Evolutionary conservation across 192 early-diverging fungal species (phyloP).

Genomic region (Backusella morwellensis): DNA sequence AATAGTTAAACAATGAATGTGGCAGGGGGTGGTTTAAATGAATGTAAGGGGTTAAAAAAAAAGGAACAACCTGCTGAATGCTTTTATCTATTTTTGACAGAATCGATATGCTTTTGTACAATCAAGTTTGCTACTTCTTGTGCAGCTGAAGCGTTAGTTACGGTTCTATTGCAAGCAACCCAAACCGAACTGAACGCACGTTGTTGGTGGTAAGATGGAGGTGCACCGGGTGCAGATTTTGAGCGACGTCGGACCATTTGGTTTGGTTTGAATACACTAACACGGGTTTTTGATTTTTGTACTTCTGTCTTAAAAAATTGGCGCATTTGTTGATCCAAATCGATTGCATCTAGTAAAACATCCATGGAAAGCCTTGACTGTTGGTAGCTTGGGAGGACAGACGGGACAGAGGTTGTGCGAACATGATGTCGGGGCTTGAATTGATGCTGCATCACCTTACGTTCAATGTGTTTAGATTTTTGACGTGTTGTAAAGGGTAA

Average conservation of each 20-base stretch:
- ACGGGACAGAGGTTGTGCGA: slow-evolving; percentile 10
- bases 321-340: slow-evolving; percentile 30
- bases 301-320: slow-evolving; percentile 23
- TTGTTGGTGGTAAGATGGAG: slow-evolving; percentile 15
- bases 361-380: slow-evolving; percentile 15
- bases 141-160: not conserved
- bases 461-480: slow-evolving; percentile 8
- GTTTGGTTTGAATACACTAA: not conserved
- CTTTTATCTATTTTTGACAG: slow-evolving; percentile 16
- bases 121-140: slow-evolving; percentile 12
- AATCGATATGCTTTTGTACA: slow-evolving; percentile 18
- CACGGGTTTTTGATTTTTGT: not conserved
- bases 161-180: not conserved
- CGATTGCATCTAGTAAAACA: slow-evolving; percentile 28
- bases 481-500: not conserved
- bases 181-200: slow-evolving; percentile 10
- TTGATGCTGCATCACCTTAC: not conserved
- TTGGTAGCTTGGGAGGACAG: slow-evolving; percentile 7
- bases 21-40: not conserved
- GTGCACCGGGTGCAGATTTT: slow-evolving; percentile 17
- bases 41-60: not conserved
- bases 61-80: not conserved
- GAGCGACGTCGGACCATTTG: slow-evolving; percentile 13
- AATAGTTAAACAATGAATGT: slow-evolving; percentile 11
- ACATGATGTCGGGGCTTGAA: slow-evolving; percentile 12